A percentile compares a stretch with the other conserved stretches of the same genome.
Conservation (phyloP, 169 alveolate genomes). For the Besnoitia besnoiti region DNA sequence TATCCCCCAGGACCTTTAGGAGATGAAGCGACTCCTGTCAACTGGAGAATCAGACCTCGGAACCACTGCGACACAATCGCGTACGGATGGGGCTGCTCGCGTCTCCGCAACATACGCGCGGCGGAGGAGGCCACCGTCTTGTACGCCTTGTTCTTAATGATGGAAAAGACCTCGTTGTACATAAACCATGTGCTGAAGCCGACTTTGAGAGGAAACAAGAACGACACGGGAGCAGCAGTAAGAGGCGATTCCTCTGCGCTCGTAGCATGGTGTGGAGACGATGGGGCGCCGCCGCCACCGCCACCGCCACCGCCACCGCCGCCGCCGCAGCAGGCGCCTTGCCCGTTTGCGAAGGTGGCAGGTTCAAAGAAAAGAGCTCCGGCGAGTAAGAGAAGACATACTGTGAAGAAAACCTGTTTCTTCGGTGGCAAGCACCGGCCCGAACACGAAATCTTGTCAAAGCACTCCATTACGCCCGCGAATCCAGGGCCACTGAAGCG, state of each 20-base stretch:
- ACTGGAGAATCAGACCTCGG: not conserved
- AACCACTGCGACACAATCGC: not conserved
- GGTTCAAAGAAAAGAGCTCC: not conserved
- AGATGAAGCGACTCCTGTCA: not conserved
- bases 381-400: no score
- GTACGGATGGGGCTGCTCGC: not conserved
- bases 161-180: not conserved
- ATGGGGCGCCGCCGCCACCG: no score
- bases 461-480: no score
- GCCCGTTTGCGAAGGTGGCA: not conserved
- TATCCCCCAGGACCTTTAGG: not conserved
- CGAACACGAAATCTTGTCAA: no score
- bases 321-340: not conserved
- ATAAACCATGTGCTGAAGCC: not conserved
- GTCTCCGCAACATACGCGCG: not conserved
- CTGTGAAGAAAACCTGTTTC: no score
- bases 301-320: not conserved
- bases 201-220: not conserved
- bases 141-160: no score
- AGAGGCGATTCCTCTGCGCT: no score
- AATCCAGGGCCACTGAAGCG: no score
- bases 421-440: no score
- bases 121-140: not conserved
- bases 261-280: no score
- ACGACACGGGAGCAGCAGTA: no score